phyloP scores from a whole-genome alignment of 2,329 filamentous ascomycete genomes.

The Amauroascus verrucosus region DNA sequence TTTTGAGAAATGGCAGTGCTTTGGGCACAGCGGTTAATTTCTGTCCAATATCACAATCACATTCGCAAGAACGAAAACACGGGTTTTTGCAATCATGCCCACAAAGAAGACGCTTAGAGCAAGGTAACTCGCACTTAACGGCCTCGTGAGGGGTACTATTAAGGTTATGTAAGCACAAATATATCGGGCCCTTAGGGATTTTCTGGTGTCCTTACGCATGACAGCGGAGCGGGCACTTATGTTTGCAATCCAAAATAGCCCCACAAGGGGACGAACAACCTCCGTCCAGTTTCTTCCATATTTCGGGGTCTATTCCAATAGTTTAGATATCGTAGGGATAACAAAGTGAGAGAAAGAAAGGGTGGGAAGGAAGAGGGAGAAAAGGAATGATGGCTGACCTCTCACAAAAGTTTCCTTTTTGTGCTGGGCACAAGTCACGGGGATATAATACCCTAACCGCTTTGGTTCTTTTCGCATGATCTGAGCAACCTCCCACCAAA shows the following conservation, averaged over 20 bases:
- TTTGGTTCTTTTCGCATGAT: constrained; percentile 31
- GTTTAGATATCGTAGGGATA: background rate
- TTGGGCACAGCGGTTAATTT: background rate
- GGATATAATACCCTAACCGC: constrained; percentile 45
- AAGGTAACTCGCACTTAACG: constrained; percentile 29
- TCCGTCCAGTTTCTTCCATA: constrained; percentile 46
- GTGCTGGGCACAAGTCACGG: constrained; percentile 56
- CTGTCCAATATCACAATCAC: constrained; percentile 18
- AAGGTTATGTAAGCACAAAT: background rate
- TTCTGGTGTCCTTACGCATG: constrained; percentile 38
- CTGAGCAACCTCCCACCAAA: constrained; percentile 44
- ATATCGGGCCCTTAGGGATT: constrained; percentile 1
- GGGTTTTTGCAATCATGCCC: constrained; percentile 29
- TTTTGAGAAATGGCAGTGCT: background rate
- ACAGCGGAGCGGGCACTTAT: constrained; percentile 43
- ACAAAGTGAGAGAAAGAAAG: background rate
- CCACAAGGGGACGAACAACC: constrained; percentile 45
- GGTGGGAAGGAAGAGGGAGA: constrained; percentile 7
- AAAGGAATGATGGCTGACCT: constrained; percentile 20
- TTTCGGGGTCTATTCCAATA: constrained; percentile 33
- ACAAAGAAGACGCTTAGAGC: constrained; percentile 28
- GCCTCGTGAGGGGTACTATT: constrained; percentile 30
- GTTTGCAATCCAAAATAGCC: constrained; percentile 40
- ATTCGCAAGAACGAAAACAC: constrained; percentile 29
- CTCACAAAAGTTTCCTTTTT: constrained; percentile 42